Percentiles rank a stretch among this genome's conserved stretches.
Conservation (phyloP, 345 rosid genomes). For the Camelina laxa region DNA sequence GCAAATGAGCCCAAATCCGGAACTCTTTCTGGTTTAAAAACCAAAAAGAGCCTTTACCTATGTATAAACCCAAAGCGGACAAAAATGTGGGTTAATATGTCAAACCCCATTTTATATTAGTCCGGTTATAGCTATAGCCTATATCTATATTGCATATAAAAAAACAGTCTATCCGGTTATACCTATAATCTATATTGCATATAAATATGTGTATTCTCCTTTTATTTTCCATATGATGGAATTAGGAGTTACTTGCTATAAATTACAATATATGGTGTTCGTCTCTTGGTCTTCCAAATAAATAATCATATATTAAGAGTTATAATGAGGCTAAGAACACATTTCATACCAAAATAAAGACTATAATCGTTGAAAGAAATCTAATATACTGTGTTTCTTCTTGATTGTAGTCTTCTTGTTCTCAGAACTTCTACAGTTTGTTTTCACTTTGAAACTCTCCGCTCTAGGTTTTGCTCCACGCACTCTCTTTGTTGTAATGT, state of each 20-base stretch:
- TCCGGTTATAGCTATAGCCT: conserved; percentile 26
- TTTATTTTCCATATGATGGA: neutral
- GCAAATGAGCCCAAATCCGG: conserved; percentile 3
- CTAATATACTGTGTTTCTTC: conserved; percentile 55
- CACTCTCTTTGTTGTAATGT: conserved; percentile 52
- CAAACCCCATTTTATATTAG: conserved; percentile 33
- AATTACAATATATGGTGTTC: conserved; percentile 35
- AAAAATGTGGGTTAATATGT: conserved; percentile 32
- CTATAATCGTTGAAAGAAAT: conserved; percentile 63
- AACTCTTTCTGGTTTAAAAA: conserved; percentile 4
- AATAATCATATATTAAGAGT: neutral
- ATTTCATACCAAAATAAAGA: neutral
- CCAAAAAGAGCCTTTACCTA: conserved; percentile 63
- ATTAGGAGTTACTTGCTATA: neutral
- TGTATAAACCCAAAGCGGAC: neutral
- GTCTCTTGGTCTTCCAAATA: neutral
- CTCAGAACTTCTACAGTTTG: conserved; percentile 44
- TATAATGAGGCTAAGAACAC: conserved; percentile 4
- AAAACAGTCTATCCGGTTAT: conserved; percentile 26
- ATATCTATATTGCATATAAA: conserved; percentile 15
- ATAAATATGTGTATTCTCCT: conserved; percentile 9
- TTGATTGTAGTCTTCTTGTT: conserved; percentile 39
- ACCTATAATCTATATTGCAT: conserved; percentile 9
- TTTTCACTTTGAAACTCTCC: conserved; percentile 44
- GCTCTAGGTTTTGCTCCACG: conserved; percentile 41